Conservation (phyloP, 2,329 filamentous ascomycete genomes). For the Fusarium sp. region DNA sequence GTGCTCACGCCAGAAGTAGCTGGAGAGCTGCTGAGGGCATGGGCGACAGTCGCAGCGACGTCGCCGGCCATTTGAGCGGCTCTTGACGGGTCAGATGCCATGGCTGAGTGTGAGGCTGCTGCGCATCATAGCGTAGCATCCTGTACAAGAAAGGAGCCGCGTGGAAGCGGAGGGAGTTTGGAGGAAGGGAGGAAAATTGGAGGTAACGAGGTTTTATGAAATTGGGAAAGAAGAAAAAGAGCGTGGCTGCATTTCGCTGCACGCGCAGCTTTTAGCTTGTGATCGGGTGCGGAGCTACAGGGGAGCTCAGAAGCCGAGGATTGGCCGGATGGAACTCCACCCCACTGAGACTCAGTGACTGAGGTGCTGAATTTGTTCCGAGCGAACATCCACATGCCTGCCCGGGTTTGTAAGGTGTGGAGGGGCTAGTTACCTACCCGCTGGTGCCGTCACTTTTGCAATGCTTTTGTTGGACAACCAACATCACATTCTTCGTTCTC, state of each 20-base stretch:
- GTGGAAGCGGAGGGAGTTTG: slow-evolving; percentile 40
- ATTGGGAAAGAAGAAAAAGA: slow-evolving; percentile 41
- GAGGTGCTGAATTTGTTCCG: slow-evolving; percentile 39
- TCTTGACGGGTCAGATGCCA: slow-evolving; percentile 59
- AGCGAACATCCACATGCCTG: slow-evolving; percentile 6
- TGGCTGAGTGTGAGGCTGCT: slow-evolving; percentile 52
- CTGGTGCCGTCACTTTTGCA: slow-evolving; percentile 35
- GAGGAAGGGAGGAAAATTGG: slow-evolving; percentile 29
- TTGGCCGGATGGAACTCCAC: slow-evolving; percentile 39
- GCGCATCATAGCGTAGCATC: slow-evolving; percentile 54
- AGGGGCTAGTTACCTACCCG: slow-evolving; percentile 36
- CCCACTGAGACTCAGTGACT: slow-evolving; percentile 31
- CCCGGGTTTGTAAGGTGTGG: slow-evolving; percentile 27
- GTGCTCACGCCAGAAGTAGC: slow-evolving; percentile 55
- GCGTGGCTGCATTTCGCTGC: slow-evolving; percentile 26
- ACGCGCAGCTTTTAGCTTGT: slow-evolving; percentile 48
- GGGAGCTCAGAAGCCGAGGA: slow-evolving; percentile 46
- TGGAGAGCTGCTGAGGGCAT: slow-evolving; percentile 50
- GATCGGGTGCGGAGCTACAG: slow-evolving; percentile 47
- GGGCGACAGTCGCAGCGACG: slow-evolving; percentile 52
- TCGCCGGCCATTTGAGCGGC: slow-evolving; percentile 53
- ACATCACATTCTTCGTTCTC: slow-evolving; percentile 20
- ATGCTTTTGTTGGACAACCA: slow-evolving; percentile 18
- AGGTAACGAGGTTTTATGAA: slow-evolving; percentile 44
- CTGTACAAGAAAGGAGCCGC: slow-evolving; percentile 49